Percentiles rank a stretch among this genome's conserved stretches.
Evolutionary conservation across 176 grass and related monocot species (phyloP).

Genomic region (Rhynchospora tenuis): DNA sequence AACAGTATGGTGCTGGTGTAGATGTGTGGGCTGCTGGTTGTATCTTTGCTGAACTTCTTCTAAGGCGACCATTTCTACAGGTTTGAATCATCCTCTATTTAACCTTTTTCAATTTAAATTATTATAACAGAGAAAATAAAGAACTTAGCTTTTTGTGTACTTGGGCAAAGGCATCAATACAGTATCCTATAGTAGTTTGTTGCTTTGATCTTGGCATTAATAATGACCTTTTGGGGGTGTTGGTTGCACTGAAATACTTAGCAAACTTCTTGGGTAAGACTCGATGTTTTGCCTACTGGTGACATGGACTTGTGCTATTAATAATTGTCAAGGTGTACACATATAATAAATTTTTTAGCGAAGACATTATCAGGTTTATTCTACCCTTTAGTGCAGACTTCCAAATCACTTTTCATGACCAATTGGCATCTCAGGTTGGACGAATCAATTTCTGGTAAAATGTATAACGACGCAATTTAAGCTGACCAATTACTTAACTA

Average conservation of each 20-base stretch:
- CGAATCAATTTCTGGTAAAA: background rate
- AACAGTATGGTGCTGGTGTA: slow-evolving; percentile 94
- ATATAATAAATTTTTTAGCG: background rate
- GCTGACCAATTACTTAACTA: background rate
- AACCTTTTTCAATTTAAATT: slow-evolving; percentile 7
- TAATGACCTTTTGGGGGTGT: background rate
- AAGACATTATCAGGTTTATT: background rate
- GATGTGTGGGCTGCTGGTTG: slow-evolving; percentile 98
- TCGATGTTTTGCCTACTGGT: background rate
- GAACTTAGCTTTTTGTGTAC: background rate
- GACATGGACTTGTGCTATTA: background rate
- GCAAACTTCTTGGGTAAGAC: background rate
- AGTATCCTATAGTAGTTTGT: background rate
- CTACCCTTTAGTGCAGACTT: background rate
- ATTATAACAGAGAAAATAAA: slow-evolving; percentile 7
- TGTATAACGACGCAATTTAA: background rate
- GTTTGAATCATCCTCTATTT: slow-evolving; percentile 28
- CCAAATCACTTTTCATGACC: background rate
- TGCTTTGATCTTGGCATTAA: background rate
- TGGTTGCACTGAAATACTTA: background rate
- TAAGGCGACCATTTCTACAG: slow-evolving; percentile 78
- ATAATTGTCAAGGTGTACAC: background rate
- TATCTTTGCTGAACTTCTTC: slow-evolving; percentile 96
- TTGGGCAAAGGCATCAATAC: background rate
- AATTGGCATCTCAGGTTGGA: background rate